Percentiles rank a stretch among this genome's conserved stretches.
Evolutionary conservation across 805 yeast genomes (phyloP).

Genomic region (Saturnispora hagleri): DNA sequence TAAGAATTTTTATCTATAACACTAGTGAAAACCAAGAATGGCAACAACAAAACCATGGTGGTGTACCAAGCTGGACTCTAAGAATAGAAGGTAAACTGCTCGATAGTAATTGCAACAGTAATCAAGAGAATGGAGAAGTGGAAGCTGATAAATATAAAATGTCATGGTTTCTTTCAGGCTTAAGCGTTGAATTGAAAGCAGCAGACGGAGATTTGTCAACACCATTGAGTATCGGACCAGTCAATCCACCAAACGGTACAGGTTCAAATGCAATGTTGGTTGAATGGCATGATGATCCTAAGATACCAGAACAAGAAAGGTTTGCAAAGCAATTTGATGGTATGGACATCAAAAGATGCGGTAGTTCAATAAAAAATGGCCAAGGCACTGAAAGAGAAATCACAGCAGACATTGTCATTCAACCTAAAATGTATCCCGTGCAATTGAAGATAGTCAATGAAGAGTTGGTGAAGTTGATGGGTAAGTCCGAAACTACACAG

Average conservation of each 20-base stretch:
- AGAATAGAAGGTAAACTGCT: conserved; percentile 81
- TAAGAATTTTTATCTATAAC: conserved; percentile 77
- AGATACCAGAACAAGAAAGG: conserved; percentile 24
- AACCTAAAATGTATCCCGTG: conserved; percentile 69
- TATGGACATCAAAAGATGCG: conserved; percentile 75
- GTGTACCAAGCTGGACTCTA: conserved; percentile 64
- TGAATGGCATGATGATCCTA: conserved; percentile 80
- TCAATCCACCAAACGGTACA: conserved; percentile 5
- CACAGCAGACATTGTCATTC: conserved; percentile 63
- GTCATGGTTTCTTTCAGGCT: conserved; percentile 71
- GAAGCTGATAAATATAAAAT: conserved; percentile 49
- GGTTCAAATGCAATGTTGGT: conserved; percentile 32
- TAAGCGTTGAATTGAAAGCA: conserved; percentile 62
- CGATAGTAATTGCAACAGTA: neutral
- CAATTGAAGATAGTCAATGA: conserved; percentile 55
- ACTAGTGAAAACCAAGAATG: conserved; percentile 84
- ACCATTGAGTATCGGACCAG: conserved; percentile 17
- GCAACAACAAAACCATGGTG: conserved; percentile 37
- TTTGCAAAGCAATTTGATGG: conserved; percentile 63
- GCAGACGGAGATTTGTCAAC: conserved; percentile 13
- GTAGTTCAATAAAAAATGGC: conserved; percentile 30
- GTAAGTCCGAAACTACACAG: conserved; percentile 70
- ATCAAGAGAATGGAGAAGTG: conserved; percentile 14
- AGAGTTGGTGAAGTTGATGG: conserved; percentile 57
- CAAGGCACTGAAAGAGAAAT: conserved; percentile 41